phyloP scores from a whole-genome alignment of 2,329 filamentous ascomycete genomes.

The Mollisia scopiformis region DNA sequence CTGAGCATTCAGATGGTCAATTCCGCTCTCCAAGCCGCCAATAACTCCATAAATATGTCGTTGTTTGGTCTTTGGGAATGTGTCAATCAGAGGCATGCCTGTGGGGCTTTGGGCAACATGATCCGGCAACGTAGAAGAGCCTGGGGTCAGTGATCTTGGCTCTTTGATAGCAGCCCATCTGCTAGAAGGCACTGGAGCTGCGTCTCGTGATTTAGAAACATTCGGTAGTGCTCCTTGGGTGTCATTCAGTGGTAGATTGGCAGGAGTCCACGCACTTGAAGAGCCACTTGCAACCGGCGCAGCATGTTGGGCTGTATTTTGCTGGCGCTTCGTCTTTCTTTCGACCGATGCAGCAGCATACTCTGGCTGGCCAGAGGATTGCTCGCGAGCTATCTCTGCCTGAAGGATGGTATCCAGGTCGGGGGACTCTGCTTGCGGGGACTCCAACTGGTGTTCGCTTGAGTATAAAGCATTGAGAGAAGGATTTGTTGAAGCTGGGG shows the following conservation, averaged over 20 bases:
- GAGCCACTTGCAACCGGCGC: neutral
- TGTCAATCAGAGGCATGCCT: constrained; percentile 20
- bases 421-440: constrained; percentile 7
- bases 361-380: neutral
- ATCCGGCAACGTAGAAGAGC: constrained; percentile 2
- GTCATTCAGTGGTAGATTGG: neutral
- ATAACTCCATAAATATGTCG: constrained; percentile 28
- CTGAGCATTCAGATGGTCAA: constrained; percentile 30
- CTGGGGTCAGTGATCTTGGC: neutral
- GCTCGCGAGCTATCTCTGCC: constrained; percentile 25
- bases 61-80: constrained; percentile 26
- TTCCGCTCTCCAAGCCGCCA: constrained; percentile 26
- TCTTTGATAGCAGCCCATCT: constrained; percentile 1
- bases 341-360: neutral
- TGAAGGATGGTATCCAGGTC: constrained; percentile 26
- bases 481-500: neutral
- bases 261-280: neutral
- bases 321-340: neutral
- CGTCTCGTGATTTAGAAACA: constrained; percentile 1
- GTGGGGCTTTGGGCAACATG: neutral
- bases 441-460: constrained; percentile 10
- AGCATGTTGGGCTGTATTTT: neutral
- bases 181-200: neutral
- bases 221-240: neutral
- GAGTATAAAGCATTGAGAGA: constrained; percentile 10